Conservation (phyloP, 371 early-diverging fungal species). For the Mortierella sp. region DNA sequence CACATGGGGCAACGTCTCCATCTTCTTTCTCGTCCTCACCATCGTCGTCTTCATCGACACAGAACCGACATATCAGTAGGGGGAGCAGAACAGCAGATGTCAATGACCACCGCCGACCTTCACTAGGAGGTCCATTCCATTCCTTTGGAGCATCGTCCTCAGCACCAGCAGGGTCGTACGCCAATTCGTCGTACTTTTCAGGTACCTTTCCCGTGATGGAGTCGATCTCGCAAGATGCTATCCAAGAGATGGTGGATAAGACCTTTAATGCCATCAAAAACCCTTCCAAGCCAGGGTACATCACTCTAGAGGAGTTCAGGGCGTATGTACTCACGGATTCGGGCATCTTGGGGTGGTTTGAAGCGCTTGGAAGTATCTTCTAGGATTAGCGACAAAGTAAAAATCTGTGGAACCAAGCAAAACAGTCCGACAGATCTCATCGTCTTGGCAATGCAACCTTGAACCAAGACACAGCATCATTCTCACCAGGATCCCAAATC, state of each 20-base stretch:
- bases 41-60: conserved; percentile 1
- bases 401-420: no score
- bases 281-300: conserved; percentile 62
- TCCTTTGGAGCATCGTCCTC: conserved; percentile 38
- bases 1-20: conserved; percentile 3
- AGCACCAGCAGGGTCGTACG: conserved; percentile 49
- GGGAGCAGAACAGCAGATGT: conserved; percentile 9
- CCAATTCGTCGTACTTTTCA: conserved; percentile 59
- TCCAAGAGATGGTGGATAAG: conserved; percentile 94
- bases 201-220: conserved; percentile 88
- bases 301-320: conserved; percentile 83
- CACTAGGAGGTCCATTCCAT: conserved; percentile 45
- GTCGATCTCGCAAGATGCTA: conserved; percentile 91
- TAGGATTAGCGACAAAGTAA: conserved; percentile 32
- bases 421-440: no score
- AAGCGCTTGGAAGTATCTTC: conserved; percentile 78
- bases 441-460: no score
- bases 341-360: conserved; percentile 77
- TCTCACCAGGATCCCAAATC: no score
- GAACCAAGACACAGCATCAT: no score
- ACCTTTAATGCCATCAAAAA: conserved; percentile 76
- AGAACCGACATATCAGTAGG: background rate
- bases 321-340: conserved; percentile 75
- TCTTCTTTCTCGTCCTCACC: conserved; percentile 4
- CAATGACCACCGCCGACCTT: conserved; percentile 38